A percentile compares a stretch with the other conserved stretches of the same genome.
Evolutionary conservation across 1,284 basidiomycete genomes (phyloP).

Genomic region (Puccinia horiana): DNA sequence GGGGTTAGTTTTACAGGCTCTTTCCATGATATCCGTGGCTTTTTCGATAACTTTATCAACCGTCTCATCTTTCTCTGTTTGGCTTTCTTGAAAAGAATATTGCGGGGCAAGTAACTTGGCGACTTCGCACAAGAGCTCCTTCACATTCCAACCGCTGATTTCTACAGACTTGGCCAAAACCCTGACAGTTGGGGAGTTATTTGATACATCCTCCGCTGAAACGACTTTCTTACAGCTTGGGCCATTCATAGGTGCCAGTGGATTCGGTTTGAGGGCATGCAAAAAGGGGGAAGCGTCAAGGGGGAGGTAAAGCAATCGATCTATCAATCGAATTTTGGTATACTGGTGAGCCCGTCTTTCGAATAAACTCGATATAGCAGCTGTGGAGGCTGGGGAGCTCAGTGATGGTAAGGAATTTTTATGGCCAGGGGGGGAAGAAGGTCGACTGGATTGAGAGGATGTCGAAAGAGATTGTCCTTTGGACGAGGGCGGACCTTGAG

Average conservation of each 20-base stretch:
- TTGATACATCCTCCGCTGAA: conserved; percentile 20
- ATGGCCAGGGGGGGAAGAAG: conserved; percentile 1
- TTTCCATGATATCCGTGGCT: conserved; percentile 39
- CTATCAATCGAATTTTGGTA: conserved; percentile 39
- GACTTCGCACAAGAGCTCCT: conserved; percentile 37
- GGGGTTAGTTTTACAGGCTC: conserved; percentile 72
- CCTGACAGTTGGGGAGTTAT: conserved; percentile 21
- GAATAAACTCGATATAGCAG: conserved; percentile 45
- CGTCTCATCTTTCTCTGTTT: conserved; percentile 27
- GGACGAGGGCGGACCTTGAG: conserved; percentile 10
- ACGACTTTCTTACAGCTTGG: conserved; percentile 37
- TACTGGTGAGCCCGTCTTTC: conserved; percentile 24
- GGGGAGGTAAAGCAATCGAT: conserved; percentile 41
- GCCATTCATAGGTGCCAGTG: conserved; percentile 39
- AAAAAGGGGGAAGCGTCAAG: conserved; percentile 47
- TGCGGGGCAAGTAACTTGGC: conserved; percentile 18
- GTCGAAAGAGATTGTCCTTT: conserved; percentile 16
- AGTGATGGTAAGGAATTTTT: conserved; percentile 3
- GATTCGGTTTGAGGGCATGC: conserved; percentile 42
- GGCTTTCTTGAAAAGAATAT: conserved; percentile 8
- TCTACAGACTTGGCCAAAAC: conserved; percentile 42
- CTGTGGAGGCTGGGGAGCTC: not conserved
- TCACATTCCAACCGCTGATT: conserved; percentile 47
- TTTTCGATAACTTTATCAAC: conserved; percentile 24
- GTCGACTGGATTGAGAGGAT: conserved; percentile 10